Base-by-base conservation (phyloP, 768 basidiomycete species). In the Albatrellus ellisii region DNA sequence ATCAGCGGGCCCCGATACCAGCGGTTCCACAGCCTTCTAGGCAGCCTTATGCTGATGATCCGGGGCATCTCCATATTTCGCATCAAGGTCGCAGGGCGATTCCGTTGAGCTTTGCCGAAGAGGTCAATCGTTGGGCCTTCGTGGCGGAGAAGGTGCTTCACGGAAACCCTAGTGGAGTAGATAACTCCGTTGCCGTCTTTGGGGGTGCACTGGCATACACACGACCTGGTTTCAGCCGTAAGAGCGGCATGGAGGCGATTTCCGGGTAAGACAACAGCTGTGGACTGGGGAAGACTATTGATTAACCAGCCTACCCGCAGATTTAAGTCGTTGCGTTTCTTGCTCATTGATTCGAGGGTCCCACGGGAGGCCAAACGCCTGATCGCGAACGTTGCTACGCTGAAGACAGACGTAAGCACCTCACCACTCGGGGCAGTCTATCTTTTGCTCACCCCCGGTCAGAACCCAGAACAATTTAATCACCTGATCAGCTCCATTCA, bases 161-260 rank as follows among this genome's bases (percentile, higher is more conserved):
- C 57, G 95, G 95, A 0, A 98, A 85, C 54, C 95, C 95, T 2
- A 94, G 89, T 52, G 95, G 95, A 7, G 85, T 99, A 18, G 95
- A 99, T 59, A 98, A 99, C 59, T 85, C 91, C 15, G 88, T 97
- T 26, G 73, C 86, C 12, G 84, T 90, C 0, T 85, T 80, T 54
- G 95, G 95, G 15, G 94, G 94, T 36, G 95, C 90, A 21, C 67
- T 98, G 50, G 76, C 80, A 15, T 99, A 94, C 62, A 86, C 82
- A 14, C 75, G 85, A 43, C 66, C 86, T 51, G 79, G 83, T 45
- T 87, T 82, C 48, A 76, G 71, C 39, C 77, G 67, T 62, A 76
- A 78, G 59, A 75, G 79, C 46, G 85, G 86, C 25, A 83, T 97
- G 79, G 79, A 88, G 58, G 62, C 68, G 4, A 79, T 95, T 47